Base-by-base conservation (phyloP, 2,329 filamentous ascomycete species). In the Aspergillus fumigatus region DNA sequence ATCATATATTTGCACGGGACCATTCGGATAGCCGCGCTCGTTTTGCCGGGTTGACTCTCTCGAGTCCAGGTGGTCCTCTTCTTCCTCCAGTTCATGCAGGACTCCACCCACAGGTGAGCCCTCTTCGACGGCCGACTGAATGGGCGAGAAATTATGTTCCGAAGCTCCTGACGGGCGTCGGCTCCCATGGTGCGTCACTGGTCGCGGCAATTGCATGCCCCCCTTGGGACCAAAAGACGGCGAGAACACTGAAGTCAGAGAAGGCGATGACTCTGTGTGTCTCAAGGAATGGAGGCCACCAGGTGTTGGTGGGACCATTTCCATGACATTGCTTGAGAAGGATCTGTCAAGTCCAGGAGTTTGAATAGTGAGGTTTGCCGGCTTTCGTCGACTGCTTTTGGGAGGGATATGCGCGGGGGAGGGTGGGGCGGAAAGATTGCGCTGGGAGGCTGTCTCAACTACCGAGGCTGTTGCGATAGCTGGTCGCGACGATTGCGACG, bases 1-100 rank as follows among this genome's bases (percentile, higher is more conserved):
- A 54, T 85, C 83, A 61, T 87, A 86, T 23, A 87, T 86, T 59
- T 80, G 81, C 45, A 87, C 84, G 0, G 84, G 84, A 1, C 84
- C 84, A 62, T 87, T 80, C 0, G 84, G 84, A 64, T 87, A 87
- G 5, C 84, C 83, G 53, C 82, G 82, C 38, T 84, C 84, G 66
- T 83, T 84, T 62, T 83, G 82, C 65, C 85, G 83, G 29, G 80
- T 79, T 8, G 84, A 87, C 58, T 85, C 80, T 40, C 83, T 81
- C 4, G 74, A 73, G 51, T 71, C 67, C 8, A 73, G 66, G 56
- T 72, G 69, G 50, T 77, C 76, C 48, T 77, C 75, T 58, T 84
- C 81, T 66, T 84, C 81, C 61, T 78, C 73, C 61, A 81, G 69
- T 56, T 82, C 80, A 47, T 75, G 72, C 3, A 79, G 68, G 29